Evolutionary conservation across 331 rosid species (phyloP), one percentile per base, ranked within the genome.

Genomic region (Prunus yedoensis): DNA sequence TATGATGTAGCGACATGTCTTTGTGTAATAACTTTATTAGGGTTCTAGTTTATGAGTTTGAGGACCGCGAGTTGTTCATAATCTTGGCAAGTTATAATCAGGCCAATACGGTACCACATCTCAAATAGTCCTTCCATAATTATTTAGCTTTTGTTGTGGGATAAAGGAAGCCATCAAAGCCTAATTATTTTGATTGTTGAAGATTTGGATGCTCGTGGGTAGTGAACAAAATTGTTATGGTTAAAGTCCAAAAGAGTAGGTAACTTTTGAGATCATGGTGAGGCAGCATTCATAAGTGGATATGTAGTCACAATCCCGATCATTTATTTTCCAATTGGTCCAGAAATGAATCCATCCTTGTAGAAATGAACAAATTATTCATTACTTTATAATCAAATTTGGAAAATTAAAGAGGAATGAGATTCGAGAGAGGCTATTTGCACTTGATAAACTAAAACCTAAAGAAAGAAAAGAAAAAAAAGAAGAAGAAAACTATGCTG

Each of bases 171-270:
- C 61, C 63, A 18, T 70, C 61, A 51, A 53, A 20, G 28, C n/a
- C 49, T 30, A 70, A 70, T 70, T 53, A 35, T 70, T 32, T 17
- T 51, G 64, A n/a, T 53, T 38, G 62, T n/a, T 53, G 50, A 52
- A 17, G 30, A 30, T 71, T 21, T 70, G 28, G 32, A n/a, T 32
- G 8, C 74, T 69, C 3, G 12, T 13, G 30, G 35, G 41, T 25
- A 53, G 20, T 32, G 50, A 56, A 52, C 64, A 32, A 54, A 54
- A 13, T 53, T 56, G 8, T 51, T 50, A 30, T 10, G 12, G 15
- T 38, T 70, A 18, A 70, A 35, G 28, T 30, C 49, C 32, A 70
- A 35, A 28, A 30, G n/a, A 15, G 23, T 70, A 70, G 74, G 63
- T 30, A 70, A 30, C 27, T 23, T 46, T 25, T 47, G 72, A 15